phyloP scores from a whole-genome alignment of 495 filamentous ascomycete genomes.

The Delitschia confertaspora region DNA sequence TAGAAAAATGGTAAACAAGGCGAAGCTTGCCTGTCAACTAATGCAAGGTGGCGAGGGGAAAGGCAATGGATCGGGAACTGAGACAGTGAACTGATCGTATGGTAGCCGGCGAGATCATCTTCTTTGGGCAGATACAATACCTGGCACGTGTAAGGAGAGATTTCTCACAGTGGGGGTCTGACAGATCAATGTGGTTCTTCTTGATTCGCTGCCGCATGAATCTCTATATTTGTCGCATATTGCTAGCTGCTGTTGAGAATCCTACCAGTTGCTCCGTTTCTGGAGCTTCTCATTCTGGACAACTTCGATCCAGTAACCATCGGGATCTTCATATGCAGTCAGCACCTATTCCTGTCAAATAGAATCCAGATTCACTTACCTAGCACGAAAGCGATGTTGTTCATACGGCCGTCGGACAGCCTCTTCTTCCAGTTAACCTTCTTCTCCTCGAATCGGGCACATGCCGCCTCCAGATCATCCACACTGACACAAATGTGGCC shows the following conservation, averaged over 20 bases:
- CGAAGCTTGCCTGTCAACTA: too few species aligned
- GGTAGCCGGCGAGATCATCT: too few species aligned
- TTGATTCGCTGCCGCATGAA: not conserved
- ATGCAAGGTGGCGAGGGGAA: too few species aligned
- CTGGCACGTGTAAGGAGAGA: not conserved
- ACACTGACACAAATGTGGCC: conserved; percentile 87
- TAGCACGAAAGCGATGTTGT: conserved; percentile 85
- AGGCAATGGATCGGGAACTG: too few species aligned
- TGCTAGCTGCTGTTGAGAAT: too few species aligned
- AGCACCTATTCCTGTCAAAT: conserved; percentile 2
- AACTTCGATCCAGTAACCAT: conserved; percentile 87
- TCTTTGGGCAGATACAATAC: too few species aligned
- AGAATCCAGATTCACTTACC: conserved; percentile 24
- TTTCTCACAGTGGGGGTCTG: not conserved
- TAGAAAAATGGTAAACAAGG: too few species aligned
- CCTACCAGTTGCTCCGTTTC: conserved; percentile 45
- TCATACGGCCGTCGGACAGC: conserved; percentile 84
- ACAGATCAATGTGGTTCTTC: not conserved
- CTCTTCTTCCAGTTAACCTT: conserved; percentile 90
- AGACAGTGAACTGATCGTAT: too few species aligned
- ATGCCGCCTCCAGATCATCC: conserved; percentile 79
- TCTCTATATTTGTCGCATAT: not conserved
- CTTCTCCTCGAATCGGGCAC: conserved; percentile 70
- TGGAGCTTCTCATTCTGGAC: conserved; percentile 63
- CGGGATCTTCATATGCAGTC: conserved; percentile 53